Evolutionary conservation across 345 rosid species (phyloP).

Genomic region (Brassica rapa): DNA sequence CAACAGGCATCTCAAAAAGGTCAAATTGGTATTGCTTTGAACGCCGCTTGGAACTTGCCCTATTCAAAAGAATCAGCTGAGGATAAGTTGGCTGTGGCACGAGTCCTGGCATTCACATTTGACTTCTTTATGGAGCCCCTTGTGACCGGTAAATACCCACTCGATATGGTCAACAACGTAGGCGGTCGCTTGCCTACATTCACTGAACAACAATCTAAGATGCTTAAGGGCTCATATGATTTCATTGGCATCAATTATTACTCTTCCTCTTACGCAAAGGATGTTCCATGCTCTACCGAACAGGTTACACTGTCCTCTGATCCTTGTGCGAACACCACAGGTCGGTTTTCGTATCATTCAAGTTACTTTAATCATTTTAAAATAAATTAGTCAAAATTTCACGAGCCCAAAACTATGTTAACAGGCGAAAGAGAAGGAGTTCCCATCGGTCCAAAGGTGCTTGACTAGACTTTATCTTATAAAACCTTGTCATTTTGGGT

Average conservation of each 20-base stretch:
- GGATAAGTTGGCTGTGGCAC: background rate
- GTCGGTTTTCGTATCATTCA: background rate
- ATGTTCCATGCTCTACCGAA: background rate
- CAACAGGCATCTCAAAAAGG: background rate
- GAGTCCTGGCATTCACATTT: background rate
- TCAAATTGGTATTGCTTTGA: background rate
- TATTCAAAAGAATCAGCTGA: background rate
- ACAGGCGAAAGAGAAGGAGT: background rate
- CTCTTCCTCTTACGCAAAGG: background rate
- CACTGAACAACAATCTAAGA: background rate
- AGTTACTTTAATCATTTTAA: background rate
- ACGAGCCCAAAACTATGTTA: background rate
- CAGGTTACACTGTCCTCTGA: background rate
- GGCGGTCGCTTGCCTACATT: background rate
- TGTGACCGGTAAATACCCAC: background rate
- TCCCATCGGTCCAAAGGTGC: background rate
- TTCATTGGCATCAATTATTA: background rate
- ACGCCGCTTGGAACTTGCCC: background rate
- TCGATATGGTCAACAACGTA: background rate
- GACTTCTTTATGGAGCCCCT: background rate
- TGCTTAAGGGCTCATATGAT: constrained; percentile 3
- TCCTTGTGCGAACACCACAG: background rate
- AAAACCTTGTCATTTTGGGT: background rate
- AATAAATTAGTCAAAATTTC: background rate
- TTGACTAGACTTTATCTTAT: background rate